Percentiles rank a stretch among this genome's conserved stretches.
These are phyloP conservation scores for Mucor circinelloides DNA, from an alignment of 371 early-diverging fungal genomes.

Conservation along the genomic window DNA sequence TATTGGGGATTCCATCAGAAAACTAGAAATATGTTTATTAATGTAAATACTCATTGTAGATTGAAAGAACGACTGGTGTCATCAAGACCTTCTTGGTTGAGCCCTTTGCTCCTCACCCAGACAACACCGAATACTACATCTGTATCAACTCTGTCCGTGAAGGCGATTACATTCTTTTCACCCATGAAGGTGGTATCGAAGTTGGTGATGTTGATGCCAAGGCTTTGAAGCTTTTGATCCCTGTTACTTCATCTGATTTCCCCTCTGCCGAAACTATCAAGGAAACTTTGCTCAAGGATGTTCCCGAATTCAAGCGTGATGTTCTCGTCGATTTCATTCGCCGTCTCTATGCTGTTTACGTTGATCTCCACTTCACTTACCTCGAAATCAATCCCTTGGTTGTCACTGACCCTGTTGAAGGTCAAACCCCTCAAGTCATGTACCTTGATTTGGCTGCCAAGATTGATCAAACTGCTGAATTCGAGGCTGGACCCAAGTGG, in stretches of 20 bases:
- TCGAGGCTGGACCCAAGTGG: constrained; percentile 93
- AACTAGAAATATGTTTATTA: constrained; percentile 1
- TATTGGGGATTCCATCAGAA: constrained; percentile 5
- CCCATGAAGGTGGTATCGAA: constrained; percentile 97
- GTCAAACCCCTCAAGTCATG: constrained; percentile 72
- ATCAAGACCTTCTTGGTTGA: constrained; percentile 95
- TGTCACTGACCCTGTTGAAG: constrained; percentile 74
- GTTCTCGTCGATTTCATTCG: constrained; percentile 89
- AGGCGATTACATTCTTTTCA: constrained; percentile 94
- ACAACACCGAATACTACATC: constrained; percentile 93
- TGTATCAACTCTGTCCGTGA: constrained; percentile 95
- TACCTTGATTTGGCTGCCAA: constrained; percentile 97
- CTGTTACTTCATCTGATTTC: constrained; percentile 57
- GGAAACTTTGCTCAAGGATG: constrained; percentile 62
- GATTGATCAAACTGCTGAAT: constrained; percentile 98
- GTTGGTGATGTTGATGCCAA: constrained; percentile 98
- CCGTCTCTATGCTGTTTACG: constrained; percentile 92
- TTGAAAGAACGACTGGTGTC: constrained; percentile 83
- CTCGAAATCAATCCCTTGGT: constrained; percentile 99
- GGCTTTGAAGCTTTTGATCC: constrained; percentile 82
- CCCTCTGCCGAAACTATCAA: constrained; percentile 71
- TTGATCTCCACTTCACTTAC: constrained; percentile 96
- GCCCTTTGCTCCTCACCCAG: constrained; percentile 94
- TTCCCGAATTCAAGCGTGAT: constrained; percentile 76
- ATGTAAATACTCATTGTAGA: constrained; percentile 39